Percentiles rank a stretch among this genome's conserved stretches.
Conservation (phyloP, 148 eudicot genomes). For the Oxyria digyna region DNA sequence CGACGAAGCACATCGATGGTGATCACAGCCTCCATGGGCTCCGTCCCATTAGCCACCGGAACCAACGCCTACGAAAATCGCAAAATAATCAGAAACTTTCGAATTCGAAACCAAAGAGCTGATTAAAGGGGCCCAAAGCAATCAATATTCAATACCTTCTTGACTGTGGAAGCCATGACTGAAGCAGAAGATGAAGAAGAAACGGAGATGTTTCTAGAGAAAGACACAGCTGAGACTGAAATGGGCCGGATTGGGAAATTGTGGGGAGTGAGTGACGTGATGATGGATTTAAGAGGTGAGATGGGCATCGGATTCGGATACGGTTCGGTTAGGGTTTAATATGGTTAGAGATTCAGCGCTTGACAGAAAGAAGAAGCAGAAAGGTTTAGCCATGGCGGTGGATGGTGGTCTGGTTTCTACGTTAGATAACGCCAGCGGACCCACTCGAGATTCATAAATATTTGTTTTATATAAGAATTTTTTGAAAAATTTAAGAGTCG, state of each 20-base stretch:
- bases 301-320: conserved; percentile 17
- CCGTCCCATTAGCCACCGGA: conserved; percentile 87
- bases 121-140: not conserved
- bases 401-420: not conserved
- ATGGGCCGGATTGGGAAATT: not conserved
- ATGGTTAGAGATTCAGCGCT: not conserved
- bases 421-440: not conserved
- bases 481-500: no score
- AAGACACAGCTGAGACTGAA: conserved; percentile 11
- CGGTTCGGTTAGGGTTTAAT: not conserved
- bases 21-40: conserved; percentile 92
- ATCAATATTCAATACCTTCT: conserved; percentile 31
- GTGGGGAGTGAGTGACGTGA: conserved; percentile 16
- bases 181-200: conserved; percentile 19
- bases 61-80: conserved; percentile 52
- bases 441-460: no score
- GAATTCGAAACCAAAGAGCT: conserved; percentile 5
- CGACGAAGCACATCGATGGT: conserved; percentile 70
- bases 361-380: not conserved
- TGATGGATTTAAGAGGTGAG: conserved; percentile 15
- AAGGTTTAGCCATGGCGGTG: not conserved
- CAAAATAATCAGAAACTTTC: not conserved
- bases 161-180: conserved; percentile 57
- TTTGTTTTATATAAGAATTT: no score
- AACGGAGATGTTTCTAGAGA: conserved; percentile 14